These are phyloP conservation scores for Rhizopus microsporus DNA, from an alignment of 371 early-diverging fungal species.

Conservation along the genomic window DNA sequence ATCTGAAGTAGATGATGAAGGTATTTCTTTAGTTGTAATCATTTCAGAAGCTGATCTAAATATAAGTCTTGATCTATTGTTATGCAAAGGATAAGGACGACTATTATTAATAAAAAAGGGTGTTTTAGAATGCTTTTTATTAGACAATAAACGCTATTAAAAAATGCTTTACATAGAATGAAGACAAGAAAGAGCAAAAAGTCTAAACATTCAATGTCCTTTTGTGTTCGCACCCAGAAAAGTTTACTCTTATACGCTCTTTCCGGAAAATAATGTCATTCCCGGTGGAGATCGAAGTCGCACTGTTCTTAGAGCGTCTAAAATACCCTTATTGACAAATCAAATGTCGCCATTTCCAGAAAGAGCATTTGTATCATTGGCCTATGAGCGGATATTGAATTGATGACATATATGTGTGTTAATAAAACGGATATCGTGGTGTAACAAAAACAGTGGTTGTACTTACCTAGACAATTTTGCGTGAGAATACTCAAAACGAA, in stretches of 20 bases:
- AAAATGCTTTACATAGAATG: not conserved
- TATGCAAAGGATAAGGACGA: conserved; percentile 1
- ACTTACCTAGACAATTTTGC: too few species aligned
- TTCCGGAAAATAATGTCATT: too few species aligned
- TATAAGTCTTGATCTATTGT: not conserved
- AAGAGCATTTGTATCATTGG: too few species aligned
- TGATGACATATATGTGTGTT: too few species aligned
- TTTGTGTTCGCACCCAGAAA: not conserved
- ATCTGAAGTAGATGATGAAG: conserved; percentile 15
- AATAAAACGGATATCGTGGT: too few species aligned
- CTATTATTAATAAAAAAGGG: conserved; percentile 1
- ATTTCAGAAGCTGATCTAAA: conserved; percentile 1
- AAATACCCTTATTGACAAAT: too few species aligned
- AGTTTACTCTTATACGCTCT: not conserved
- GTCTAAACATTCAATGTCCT: conserved; percentile 7
- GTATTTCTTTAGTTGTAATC: not conserved
- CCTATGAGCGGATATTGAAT: too few species aligned
- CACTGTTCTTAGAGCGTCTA: too few species aligned
- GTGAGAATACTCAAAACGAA: too few species aligned
- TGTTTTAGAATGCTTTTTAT: not conserved
- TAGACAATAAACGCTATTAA: not conserved
- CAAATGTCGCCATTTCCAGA: too few species aligned
- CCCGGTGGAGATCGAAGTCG: too few species aligned
- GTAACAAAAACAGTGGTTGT: too few species aligned
- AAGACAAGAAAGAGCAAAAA: conserved; percentile 3